phyloP scores from a whole-genome alignment of 1,284 basidiomycete species.

The Cerioporus squamosus region DNA sequence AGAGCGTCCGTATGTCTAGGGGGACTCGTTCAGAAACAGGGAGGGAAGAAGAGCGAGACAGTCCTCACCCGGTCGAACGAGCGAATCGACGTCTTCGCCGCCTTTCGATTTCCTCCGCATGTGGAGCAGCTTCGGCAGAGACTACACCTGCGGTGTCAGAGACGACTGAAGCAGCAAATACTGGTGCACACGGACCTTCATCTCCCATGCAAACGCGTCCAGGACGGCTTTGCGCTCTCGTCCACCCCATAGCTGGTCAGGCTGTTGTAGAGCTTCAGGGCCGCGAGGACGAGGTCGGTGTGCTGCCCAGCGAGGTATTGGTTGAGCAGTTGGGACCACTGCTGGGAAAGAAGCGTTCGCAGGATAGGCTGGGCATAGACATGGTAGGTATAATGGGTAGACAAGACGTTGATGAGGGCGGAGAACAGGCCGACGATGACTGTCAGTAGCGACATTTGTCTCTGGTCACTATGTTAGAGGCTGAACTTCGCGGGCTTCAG shows the following conservation, averaged over 20 bases:
- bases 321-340: slow-evolving; percentile 59
- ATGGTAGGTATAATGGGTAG: slow-evolving; percentile 69
- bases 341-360: slow-evolving; percentile 56
- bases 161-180: background rate
- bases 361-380: slow-evolving; percentile 61
- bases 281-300: slow-evolving; percentile 64
- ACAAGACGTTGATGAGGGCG: slow-evolving; percentile 59
- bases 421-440: slow-evolving; percentile 58
- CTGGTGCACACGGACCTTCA: slow-evolving; percentile 51
- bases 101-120: slow-evolving; percentile 67
- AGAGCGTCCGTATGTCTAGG: slow-evolving; percentile 76
- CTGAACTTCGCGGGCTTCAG: background rate
- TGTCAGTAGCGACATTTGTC: slow-evolving; percentile 48
- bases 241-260: slow-evolving; percentile 69
- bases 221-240: slow-evolving; percentile 61
- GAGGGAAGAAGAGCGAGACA: background rate
- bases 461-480: slow-evolving; percentile 32
- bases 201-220: slow-evolving; percentile 77
- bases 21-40: background rate
- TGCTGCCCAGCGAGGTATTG: slow-evolving; percentile 60
- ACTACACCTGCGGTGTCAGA: slow-evolving; percentile 40
- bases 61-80: slow-evolving; percentile 57
- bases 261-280: slow-evolving; percentile 63
- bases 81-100: slow-evolving; percentile 43
- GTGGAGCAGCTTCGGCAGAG: slow-evolving; percentile 64